Conservation (phyloP, 768 basidiomycete genomes). For the Tephrocybe sp. region DNA sequence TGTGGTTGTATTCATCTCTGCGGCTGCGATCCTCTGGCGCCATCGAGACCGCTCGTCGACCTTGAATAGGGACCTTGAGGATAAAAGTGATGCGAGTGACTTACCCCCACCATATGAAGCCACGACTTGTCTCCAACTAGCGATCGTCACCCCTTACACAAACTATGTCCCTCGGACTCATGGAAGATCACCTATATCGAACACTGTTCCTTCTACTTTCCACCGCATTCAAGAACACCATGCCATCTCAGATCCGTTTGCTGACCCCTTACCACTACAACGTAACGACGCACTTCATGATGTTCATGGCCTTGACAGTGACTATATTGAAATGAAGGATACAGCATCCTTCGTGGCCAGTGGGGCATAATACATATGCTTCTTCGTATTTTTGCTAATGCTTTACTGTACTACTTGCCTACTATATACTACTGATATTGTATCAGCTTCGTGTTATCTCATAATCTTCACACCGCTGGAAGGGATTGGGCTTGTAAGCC, state of each 20-base stretch:
- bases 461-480: too few species aligned
- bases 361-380: too few species aligned
- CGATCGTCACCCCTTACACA: conserved; percentile 1
- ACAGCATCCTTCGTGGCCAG: not conserved
- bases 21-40: conserved; percentile 11
- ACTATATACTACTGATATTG: too few species aligned
- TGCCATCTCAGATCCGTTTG: conserved; percentile 7
- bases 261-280: not conserved
- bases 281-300: not conserved
- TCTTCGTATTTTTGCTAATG: too few species aligned
- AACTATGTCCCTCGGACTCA: conserved; percentile 4
- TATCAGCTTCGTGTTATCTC: too few species aligned
- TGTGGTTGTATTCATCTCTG: conserved; percentile 9
- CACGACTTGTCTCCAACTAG: not conserved
- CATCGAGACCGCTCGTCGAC: too few species aligned
- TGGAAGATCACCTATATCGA: conserved; percentile 5
- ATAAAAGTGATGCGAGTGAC: not conserved
- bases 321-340: not conserved
- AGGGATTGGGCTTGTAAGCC: too few species aligned
- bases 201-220: not conserved
- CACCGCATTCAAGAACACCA: conserved; percentile 7
- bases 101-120: not conserved
- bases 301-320: not conserved
- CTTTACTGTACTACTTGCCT: too few species aligned
- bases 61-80: conserved; percentile 6